Conservation (phyloP, 2,329 filamentous ascomycete species). For the Hypoxylon sp. region DNA sequence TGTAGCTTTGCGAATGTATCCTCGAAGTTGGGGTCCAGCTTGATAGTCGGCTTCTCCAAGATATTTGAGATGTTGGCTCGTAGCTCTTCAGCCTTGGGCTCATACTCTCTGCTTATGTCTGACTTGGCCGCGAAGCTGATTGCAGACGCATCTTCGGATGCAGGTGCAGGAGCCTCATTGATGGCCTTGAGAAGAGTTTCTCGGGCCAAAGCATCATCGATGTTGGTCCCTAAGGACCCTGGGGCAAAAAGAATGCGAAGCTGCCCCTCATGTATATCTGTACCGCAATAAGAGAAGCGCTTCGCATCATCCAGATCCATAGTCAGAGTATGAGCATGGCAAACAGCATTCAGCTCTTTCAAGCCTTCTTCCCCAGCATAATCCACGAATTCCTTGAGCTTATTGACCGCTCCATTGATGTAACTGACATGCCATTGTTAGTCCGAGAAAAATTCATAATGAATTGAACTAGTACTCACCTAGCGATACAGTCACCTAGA, state of each 20-base stretch:
- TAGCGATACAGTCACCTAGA: slow-evolving; percentile 55
- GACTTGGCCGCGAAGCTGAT: slow-evolving; percentile 56
- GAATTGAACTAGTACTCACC: too few relatives aligned
- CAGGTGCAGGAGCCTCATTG: slow-evolving; percentile 49
- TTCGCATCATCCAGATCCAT: slow-evolving; percentile 57
- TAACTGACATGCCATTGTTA: slow-evolving; percentile 53
- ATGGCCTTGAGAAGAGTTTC: slow-evolving; percentile 54
- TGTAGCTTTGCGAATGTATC: slow-evolving; percentile 53
- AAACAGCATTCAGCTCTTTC: slow-evolving; percentile 59
- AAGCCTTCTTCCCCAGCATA: slow-evolving; percentile 51
- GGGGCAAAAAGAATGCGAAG: slow-evolving; percentile 59
- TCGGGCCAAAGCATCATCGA: slow-evolving; percentile 49
- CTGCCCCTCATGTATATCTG: slow-evolving; percentile 54
- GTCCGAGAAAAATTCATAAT: too few relatives aligned
- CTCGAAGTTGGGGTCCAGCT: slow-evolving; percentile 59
- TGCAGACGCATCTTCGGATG: slow-evolving; percentile 31
- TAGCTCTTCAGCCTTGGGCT: slow-evolving; percentile 52
- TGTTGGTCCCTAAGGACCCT: slow-evolving; percentile 56
- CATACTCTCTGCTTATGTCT: slow-evolving; percentile 55
- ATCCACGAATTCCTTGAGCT: slow-evolving; percentile 51
- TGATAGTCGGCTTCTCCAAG: slow-evolving; percentile 52
- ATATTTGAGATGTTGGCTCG: slow-evolving; percentile 49
- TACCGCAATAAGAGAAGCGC: slow-evolving; percentile 55
- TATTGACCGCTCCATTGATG: slow-evolving; percentile 52
- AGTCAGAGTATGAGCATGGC: slow-evolving; percentile 53